These are phyloP conservation scores for Termitomyces sp. DNA, from an alignment of 768 basidiomycete species.

Conservation along the genomic window DNA sequence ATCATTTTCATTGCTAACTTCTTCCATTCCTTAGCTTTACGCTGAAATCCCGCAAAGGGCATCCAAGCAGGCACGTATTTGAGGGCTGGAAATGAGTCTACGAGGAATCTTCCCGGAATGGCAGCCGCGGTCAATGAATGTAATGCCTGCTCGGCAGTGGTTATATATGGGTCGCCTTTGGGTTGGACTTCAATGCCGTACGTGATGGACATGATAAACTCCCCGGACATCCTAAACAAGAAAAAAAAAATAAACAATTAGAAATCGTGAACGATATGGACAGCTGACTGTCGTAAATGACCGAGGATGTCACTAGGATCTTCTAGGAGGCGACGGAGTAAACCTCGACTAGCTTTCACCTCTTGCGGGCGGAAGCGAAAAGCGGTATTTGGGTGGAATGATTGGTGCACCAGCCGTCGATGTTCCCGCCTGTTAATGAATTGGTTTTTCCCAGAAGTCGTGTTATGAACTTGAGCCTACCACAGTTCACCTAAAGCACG, in stretches of 20 bases:
- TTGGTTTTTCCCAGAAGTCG: neutral
- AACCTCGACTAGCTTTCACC: slow-evolving; percentile 21
- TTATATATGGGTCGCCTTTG: slow-evolving; percentile 29
- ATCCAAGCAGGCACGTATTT: slow-evolving; percentile 25
- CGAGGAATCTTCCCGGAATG: slow-evolving; percentile 26
- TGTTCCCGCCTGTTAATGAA: slow-evolving; percentile 18
- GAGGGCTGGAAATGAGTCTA: slow-evolving; percentile 25
- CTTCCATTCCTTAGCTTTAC: neutral
- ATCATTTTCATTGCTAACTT: neutral
- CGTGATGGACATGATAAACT: slow-evolving; percentile 24
- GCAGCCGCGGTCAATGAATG: slow-evolving; percentile 21
- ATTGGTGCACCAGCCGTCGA: slow-evolving; percentile 27
- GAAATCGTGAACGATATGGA: neutral
- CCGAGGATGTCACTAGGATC: slow-evolving; percentile 2
- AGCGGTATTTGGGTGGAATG: slow-evolving; percentile 24
- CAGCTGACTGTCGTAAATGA: slow-evolving; percentile 23
- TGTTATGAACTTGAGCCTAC: neutral
- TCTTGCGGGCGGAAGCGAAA: slow-evolving; percentile 21
- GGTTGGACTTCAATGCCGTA: slow-evolving; percentile 28
- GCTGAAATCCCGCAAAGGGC: neutral
- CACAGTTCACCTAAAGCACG: neutral
- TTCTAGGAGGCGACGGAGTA: slow-evolving; percentile 24
- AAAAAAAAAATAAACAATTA: neutral
- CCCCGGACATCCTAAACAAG: slow-evolving; percentile 14
- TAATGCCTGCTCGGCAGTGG: slow-evolving; percentile 24